These are phyloP conservation scores for Tulasnella calospora DNA, from an alignment of 768 basidiomycete genomes.

Conservation along the genomic window DNA sequence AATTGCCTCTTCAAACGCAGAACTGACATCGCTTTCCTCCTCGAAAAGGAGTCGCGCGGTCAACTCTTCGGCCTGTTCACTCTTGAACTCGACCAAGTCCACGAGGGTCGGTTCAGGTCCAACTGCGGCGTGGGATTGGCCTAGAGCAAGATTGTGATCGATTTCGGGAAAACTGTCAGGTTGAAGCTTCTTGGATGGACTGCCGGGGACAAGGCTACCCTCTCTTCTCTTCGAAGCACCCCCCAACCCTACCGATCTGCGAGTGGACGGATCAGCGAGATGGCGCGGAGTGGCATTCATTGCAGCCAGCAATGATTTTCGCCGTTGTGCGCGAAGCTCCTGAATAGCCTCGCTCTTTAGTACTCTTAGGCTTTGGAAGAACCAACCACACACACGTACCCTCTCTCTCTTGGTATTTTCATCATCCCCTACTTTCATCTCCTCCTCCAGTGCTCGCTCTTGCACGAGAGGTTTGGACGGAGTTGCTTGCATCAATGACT, in stretches of 20 bases:
- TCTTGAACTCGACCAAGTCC: not conserved
- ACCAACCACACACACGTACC: not conserved
- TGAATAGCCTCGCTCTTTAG: not conserved
- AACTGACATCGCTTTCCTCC: slow-evolving; percentile 10
- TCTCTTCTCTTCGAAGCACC: not conserved
- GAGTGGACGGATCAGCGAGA: not conserved
- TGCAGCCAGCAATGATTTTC: slow-evolving; percentile 21
- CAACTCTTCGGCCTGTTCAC: not conserved
- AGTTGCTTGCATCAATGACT: not conserved
- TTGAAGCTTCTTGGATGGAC: not conserved
- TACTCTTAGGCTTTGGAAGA: not conserved
- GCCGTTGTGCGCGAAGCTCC: slow-evolving; percentile 19
- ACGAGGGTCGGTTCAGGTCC: not conserved
- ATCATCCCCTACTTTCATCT: not conserved
- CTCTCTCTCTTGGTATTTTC: not conserved
- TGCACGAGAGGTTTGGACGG: not conserved
- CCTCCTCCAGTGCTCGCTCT: not conserved
- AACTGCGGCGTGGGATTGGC: not conserved
- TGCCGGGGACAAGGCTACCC: not conserved
- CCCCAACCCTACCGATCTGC: not conserved
- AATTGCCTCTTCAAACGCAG: not conserved
- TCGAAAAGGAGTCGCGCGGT: not conserved
- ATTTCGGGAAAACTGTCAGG: not conserved
- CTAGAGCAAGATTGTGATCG: not conserved
- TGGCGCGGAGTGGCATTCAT: slow-evolving; percentile 18